phyloP scores from a whole-genome alignment of 140 eudicot species.

The Ambrosia hybrid region DNA sequence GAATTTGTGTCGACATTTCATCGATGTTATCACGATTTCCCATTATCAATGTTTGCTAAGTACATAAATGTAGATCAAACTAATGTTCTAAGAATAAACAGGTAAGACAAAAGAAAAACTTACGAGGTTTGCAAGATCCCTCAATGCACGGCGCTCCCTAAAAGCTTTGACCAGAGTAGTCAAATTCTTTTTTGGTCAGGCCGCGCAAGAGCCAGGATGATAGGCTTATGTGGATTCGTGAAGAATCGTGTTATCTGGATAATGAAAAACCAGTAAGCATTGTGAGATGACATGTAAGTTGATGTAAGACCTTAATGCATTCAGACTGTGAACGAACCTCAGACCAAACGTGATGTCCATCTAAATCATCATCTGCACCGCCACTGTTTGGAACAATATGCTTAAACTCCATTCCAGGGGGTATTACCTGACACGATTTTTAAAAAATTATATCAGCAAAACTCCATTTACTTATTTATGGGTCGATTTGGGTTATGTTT shows the following conservation, averaged over 20 bases:
- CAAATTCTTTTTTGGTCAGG: slow-evolving; percentile 82
- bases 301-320: slow-evolving; percentile 1
- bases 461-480: background rate
- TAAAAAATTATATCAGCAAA: no score
- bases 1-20: slow-evolving; percentile 79
- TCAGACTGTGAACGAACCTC: slow-evolving; percentile 53
- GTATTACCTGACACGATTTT: slow-evolving; percentile 55
- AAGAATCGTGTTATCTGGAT: slow-evolving; percentile 77
- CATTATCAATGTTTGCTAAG: slow-evolving; percentile 72
- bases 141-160: slow-evolving; percentile 79
- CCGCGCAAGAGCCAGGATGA: slow-evolving; percentile 84
- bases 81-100: background rate
- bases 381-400: slow-evolving; percentile 49
- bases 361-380: slow-evolving; percentile 49
- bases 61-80: slow-evolving; percentile 9
- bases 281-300: background rate
- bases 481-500: background rate
- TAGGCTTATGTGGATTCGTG: slow-evolving; percentile 77
- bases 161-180: slow-evolving; percentile 87
- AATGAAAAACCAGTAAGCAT: background rate
- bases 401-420: slow-evolving; percentile 95
- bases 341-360: slow-evolving; percentile 73
- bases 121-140: slow-evolving; percentile 93
- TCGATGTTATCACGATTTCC: slow-evolving; percentile 84
- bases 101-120: slow-evolving; percentile 20